Percentiles rank a stretch among this genome's conserved stretches.
Evolutionary conservation across 495 filamentous ascomycete genomes (phyloP).

Genomic region (Pseudoneurospora amorphoporcata): DNA sequence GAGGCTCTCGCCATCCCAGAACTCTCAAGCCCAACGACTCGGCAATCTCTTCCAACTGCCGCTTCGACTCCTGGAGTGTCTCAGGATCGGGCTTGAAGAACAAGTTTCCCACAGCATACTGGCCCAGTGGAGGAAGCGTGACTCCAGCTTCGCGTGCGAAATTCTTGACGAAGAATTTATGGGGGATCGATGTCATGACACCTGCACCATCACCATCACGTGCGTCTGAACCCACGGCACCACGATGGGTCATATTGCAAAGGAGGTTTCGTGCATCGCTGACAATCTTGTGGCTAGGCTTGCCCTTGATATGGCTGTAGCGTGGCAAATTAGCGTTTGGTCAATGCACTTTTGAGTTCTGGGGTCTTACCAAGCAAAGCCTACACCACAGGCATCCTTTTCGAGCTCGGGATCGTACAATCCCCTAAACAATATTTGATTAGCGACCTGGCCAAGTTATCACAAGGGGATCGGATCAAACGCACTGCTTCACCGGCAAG

Average conservation of each 20-base stretch:
- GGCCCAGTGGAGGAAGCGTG: conserved; percentile 74
- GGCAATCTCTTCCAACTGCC: conserved; percentile 85
- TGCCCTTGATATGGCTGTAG: conserved; percentile 88
- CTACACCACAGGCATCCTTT: conserved; percentile 99
- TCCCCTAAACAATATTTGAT: conserved; percentile 38
- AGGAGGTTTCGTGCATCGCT: conserved; percentile 96
- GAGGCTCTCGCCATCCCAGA: conserved; percentile 94
- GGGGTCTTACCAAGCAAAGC: conserved; percentile 84
- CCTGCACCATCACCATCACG: conserved; percentile 96
- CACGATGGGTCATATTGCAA: conserved; percentile 99
- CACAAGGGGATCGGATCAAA: background rate
- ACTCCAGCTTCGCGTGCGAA: conserved; percentile 84
- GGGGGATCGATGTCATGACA: conserved; percentile 98
- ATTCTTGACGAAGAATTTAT: conserved; percentile 98
- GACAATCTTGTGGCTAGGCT: conserved; percentile 95
- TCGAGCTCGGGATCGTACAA: conserved; percentile 94
- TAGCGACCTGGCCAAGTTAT: background rate
- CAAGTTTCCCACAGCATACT: conserved; percentile 95
- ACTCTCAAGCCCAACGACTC: conserved; percentile 79
- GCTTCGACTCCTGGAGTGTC: conserved; percentile 75
- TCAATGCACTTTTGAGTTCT: background rate
- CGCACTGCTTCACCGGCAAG: conserved; percentile 84
- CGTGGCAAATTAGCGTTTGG: conserved; percentile 1
- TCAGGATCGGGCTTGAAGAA: conserved; percentile 98
- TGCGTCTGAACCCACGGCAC: conserved; percentile 94